Conservation (phyloP, 164 flowering plant genomes). For the Aristolochia californica region DNA sequence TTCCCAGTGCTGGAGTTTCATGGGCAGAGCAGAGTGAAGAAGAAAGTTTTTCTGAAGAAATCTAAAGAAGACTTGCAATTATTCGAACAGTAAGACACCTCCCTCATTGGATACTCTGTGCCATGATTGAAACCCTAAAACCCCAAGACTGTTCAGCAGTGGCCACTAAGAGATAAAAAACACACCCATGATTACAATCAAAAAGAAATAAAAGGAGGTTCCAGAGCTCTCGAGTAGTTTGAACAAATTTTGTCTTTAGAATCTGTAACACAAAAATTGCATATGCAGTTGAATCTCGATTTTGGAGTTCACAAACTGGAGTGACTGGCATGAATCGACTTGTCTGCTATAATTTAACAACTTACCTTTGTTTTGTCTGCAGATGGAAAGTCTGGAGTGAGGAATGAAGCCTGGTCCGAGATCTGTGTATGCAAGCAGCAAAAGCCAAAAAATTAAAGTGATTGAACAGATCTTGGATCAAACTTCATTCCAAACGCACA, state of each 20-base stretch:
- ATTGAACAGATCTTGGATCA: conserved; percentile 56
- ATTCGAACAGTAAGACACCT: not conserved
- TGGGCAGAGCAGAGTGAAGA: not conserved
- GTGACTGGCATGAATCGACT: not conserved
- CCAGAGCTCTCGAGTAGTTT: not conserved
- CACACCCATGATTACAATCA: not conserved
- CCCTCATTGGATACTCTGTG: not conserved
- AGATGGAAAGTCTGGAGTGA: conserved; percentile 39
- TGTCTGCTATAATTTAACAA: not conserved
- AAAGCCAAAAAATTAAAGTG: not conserved
- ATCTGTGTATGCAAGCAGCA: conserved; percentile 19
- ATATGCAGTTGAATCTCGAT: not conserved
- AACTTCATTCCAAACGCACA: conserved; percentile 61
- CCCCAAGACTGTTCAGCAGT: no score
- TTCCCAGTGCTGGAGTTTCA: not conserved
- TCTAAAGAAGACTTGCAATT: not conserved
- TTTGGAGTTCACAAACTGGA: not conserved
- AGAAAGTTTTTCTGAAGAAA: not conserved
- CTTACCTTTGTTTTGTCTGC: not conserved
- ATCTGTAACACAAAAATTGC: not conserved
- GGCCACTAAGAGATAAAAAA: no score
- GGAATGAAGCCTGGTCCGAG: conserved; percentile 99
- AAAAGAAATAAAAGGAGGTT: not conserved
- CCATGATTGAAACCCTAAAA: not conserved
- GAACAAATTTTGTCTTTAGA: not conserved